Evolutionary conservation across 768 basidiomycete genomes (phyloP).

Genomic region (Mycena olivaceomarginata): DNA sequence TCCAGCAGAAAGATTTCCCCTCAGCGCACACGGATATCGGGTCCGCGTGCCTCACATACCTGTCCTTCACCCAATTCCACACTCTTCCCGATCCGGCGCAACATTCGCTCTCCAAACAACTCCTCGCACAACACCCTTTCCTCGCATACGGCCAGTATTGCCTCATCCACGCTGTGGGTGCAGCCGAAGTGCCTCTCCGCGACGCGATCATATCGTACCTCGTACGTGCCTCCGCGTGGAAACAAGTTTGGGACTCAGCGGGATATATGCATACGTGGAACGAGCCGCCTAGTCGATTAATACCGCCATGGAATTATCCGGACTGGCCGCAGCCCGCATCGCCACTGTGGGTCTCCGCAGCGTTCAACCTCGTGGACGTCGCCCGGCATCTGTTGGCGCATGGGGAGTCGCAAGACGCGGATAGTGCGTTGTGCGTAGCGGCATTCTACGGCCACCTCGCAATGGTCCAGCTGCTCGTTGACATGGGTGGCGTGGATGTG

Average conservation of each 20-base stretch:
- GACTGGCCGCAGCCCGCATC: neutral
- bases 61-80: neutral
- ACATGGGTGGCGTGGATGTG: neutral
- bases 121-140: neutral
- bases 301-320: constrained; percentile 18
- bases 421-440: constrained; percentile 11
- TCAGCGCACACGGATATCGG: neutral
- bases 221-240: neutral
- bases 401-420: neutral
- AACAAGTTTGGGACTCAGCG: constrained; percentile 16
- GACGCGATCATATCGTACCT: neutral
- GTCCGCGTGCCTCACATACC: neutral
- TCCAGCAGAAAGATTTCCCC: neutral
- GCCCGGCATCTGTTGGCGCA: constrained; percentile 3
- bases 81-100: constrained; percentile 8
- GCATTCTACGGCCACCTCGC: constrained; percentile 9
- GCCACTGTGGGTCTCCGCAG: constrained; percentile 6
- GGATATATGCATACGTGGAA: neutral
- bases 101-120: neutral
- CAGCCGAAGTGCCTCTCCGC: neutral
- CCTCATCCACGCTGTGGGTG: constrained; percentile 10
- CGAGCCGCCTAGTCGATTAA: neutral
- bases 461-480: constrained; percentile 4
- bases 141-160: constrained; percentile 4
- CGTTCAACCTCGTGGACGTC: neutral